Conservation (phyloP, 768 basidiomycete genomes). For the Scleroderma bovista region DNA sequence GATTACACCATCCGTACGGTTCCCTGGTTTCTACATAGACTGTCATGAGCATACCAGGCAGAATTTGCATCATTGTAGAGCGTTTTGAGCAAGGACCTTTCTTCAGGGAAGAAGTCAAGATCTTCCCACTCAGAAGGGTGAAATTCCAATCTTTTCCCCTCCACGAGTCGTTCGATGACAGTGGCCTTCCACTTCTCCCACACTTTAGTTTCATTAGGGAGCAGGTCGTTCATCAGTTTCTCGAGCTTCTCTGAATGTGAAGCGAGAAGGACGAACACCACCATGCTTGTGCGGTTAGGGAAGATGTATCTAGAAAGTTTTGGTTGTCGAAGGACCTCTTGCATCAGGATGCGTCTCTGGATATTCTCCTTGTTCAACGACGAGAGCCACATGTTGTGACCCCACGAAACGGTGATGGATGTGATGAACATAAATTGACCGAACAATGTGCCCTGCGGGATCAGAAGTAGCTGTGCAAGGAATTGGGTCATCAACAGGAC, state of each 20-base stretch:
- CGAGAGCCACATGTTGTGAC: constrained; percentile 32
- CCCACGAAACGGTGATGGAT: constrained; percentile 30
- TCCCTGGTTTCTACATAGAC: no score
- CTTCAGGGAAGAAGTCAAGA: background rate
- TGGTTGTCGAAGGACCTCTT: constrained; percentile 9
- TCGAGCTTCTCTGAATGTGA: background rate
- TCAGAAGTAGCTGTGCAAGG: constrained; percentile 23
- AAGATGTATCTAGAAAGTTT: constrained; percentile 16
- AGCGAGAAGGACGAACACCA: constrained; percentile 19
- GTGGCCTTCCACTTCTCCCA: constrained; percentile 1
- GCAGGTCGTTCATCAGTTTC: background rate
- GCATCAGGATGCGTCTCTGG: constrained; percentile 15
- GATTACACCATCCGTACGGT: no score
- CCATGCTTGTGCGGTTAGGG: constrained; percentile 16
- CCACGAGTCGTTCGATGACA: background rate
- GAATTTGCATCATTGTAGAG: background rate
- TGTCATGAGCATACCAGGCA: background rate
- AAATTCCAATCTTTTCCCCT: background rate
- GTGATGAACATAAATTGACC: constrained; percentile 32
- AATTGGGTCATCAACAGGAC: constrained; percentile 31
- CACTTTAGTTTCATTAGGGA: constrained; percentile 2
- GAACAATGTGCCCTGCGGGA: constrained; percentile 30
- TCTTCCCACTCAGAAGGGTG: background rate
- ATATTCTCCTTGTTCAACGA: constrained; percentile 33
- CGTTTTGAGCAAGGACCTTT: background rate